phyloP scores from a whole-genome alignment of 2,329 filamentous ascomycete species.

The Talaromyces marneffei region DNA sequence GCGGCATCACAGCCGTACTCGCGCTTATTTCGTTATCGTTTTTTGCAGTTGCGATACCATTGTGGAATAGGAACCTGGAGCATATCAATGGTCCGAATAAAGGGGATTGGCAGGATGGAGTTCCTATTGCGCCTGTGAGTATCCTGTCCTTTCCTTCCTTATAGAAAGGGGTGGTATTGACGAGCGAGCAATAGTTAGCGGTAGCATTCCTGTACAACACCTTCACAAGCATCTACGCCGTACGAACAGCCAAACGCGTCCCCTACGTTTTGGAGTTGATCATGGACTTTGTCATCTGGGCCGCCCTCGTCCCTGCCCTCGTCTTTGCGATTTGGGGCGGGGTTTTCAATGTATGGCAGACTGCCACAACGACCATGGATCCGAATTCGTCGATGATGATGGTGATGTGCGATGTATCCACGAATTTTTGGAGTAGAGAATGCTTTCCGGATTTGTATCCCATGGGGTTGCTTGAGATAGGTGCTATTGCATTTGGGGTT shows the following conservation, averaged over 20 bases:
- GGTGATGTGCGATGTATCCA: slow-evolving; percentile 19
- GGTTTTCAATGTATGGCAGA: slow-evolving; percentile 27
- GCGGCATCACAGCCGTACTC: slow-evolving; percentile 18
- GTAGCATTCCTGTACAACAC: slow-evolving; percentile 20
- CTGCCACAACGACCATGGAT: slow-evolving; percentile 8
- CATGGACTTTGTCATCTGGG: slow-evolving; percentile 18
- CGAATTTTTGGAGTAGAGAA: slow-evolving; percentile 23
- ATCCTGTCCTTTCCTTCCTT: not conserved
- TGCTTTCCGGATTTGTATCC: slow-evolving; percentile 27
- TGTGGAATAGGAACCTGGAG: slow-evolving; percentile 26
- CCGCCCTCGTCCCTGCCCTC: slow-evolving; percentile 19
- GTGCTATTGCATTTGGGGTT: slow-evolving; percentile 22
- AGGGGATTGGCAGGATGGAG: slow-evolving; percentile 29
- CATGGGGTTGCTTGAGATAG: slow-evolving; percentile 27
- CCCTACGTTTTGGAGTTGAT: slow-evolving; percentile 12
- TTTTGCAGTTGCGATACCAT: slow-evolving; percentile 24
- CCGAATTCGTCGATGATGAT: not conserved
- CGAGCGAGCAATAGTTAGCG: slow-evolving; percentile 16
- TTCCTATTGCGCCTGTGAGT: slow-evolving; percentile 25
- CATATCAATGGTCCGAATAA: slow-evolving; percentile 21
- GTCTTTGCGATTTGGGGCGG: slow-evolving; percentile 25
- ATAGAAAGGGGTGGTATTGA: not conserved
- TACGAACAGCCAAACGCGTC: slow-evolving; percentile 1
- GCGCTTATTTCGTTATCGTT: slow-evolving; percentile 24
- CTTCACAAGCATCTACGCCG: slow-evolving; percentile 17